These are phyloP conservation scores for Candida quercuum DNA, from an alignment of 805 yeast species.

Conservation along the genomic window DNA sequence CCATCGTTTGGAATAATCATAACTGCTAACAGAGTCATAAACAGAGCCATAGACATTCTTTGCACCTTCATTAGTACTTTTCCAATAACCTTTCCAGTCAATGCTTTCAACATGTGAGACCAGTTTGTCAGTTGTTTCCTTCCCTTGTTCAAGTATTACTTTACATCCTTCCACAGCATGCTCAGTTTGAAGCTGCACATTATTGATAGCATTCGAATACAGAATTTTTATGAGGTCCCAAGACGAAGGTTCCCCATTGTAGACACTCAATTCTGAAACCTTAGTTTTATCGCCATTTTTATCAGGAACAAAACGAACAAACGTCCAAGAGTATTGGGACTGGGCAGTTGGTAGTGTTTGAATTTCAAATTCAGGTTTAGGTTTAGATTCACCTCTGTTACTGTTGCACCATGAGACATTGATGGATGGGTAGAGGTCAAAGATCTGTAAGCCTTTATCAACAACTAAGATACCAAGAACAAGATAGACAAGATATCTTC, in stretches of 20 bases:
- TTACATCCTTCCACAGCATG: too few species aligned
- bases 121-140: not conserved
- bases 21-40: too few species aligned
- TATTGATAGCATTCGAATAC: constrained; percentile 4
- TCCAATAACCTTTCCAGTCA: too few species aligned
- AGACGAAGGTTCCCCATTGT: constrained; percentile 4
- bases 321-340: not conserved
- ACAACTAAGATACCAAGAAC: constrained; percentile 13
- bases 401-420: not conserved
- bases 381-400: too few species aligned
- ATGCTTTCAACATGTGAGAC: too few species aligned
- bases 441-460: constrained; percentile 16
- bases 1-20: too few species aligned
- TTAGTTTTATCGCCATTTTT: not conserved
- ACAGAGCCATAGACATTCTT: too few species aligned
- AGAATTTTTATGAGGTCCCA: constrained; percentile 11
- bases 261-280: not conserved
- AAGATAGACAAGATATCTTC: constrained; percentile 9
- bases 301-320: not conserved
- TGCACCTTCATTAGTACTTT: too few species aligned
- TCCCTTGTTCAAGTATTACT: not conserved
- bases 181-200: constrained; percentile 1
- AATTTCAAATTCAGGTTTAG: not conserved
- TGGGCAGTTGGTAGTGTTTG: not conserved
- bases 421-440: constrained; percentile 4